Evolutionary conservation across 768 basidiomycete genomes (phyloP).

Genomic region (Hygrophoropsis aurantiaca): DNA sequence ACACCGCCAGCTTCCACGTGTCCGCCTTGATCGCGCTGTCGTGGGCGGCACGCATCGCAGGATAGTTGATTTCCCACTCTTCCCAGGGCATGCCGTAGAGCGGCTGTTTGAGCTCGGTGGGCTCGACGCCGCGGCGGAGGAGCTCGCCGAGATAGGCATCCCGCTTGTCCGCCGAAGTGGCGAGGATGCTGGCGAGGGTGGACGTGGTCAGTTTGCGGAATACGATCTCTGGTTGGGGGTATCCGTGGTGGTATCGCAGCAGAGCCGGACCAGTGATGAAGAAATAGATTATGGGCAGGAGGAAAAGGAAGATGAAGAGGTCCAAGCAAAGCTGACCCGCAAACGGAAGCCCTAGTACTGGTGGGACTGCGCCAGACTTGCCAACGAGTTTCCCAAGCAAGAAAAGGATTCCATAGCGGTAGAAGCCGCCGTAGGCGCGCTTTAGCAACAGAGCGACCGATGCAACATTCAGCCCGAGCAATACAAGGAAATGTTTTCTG

Average conservation of each 20-base stretch:
- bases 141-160: constrained; percentile 23
- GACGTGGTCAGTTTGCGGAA: constrained; percentile 30
- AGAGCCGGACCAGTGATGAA: constrained; percentile 17
- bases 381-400: constrained; percentile 16
- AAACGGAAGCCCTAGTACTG: constrained; percentile 17
- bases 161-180: constrained; percentile 24
- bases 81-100: constrained; percentile 31
- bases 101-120: constrained; percentile 24
- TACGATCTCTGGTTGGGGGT: constrained; percentile 24
- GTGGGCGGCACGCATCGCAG: constrained; percentile 24
- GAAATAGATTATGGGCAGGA: constrained; percentile 22
- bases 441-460: constrained; percentile 23
- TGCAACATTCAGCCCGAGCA: constrained; percentile 22
- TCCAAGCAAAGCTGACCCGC: constrained; percentile 25
- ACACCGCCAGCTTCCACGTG: constrained; percentile 30
- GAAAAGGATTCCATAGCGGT: constrained; percentile 28
- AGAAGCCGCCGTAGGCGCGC: constrained; percentile 21
- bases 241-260: constrained; percentile 27
- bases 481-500: constrained; percentile 26
- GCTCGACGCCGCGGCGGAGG: constrained; percentile 26
- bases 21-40: constrained; percentile 17
- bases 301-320: constrained; percentile 22
- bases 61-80: constrained; percentile 31
- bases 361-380: constrained; percentile 7
- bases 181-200: constrained; percentile 21